Base-by-base conservation (phyloP, 2,329 filamentous ascomycete genomes). In the Stemphylium lycopersici region DNA sequence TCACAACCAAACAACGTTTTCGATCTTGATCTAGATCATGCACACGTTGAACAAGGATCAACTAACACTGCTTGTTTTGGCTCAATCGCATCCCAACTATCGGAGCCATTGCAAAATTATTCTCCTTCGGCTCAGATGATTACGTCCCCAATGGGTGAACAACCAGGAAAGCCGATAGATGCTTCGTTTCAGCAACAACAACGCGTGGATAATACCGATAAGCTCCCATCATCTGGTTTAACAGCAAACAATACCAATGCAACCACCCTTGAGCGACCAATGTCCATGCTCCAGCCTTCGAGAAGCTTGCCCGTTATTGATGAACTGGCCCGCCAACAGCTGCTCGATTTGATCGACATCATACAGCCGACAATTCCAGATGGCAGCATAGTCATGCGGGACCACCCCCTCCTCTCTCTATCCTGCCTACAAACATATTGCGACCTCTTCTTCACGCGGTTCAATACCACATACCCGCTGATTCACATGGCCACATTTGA, bases 401-500 rank as follows among this genome's bases (percentile, higher is more conserved):
- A 82, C 6, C 79, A 86, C 32, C 79, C 80, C 0, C 69, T 86
- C 0, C 70, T 87, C 2, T 81, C 80, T 0, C 70, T 83, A 0
- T 61, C 69, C 2, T 79, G 81, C 0, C 71, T 87, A 7, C 83
- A 87, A 59, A 77, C 74, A 3, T 87, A 85, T 63, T 78, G 80
- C 34, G 82, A 87, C 55, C 71, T 87, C 1, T 88, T 83, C 71
- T 87, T 87, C 68, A 80, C 78, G 0, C 78, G 81, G 2, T 87
- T 87, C 71, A 87, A 88, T 65, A 79, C 79, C 0, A 77, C 80
- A 0, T 87, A 87, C 58, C 85, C 85, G 0, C 73, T 87, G 1
- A 79, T 87, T 7, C 84, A 87, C 55, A 76, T 81, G 57, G 74
- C 83, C 1, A 86, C 84, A 0, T 87, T 87, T 62, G 76, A 83